Percentiles rank a stretch among this genome's conserved stretches.
These are phyloP conservation scores for Cyclanthera cordifolia DNA, from an alignment of 306 rosid species.

Conservation along the genomic window DNA sequence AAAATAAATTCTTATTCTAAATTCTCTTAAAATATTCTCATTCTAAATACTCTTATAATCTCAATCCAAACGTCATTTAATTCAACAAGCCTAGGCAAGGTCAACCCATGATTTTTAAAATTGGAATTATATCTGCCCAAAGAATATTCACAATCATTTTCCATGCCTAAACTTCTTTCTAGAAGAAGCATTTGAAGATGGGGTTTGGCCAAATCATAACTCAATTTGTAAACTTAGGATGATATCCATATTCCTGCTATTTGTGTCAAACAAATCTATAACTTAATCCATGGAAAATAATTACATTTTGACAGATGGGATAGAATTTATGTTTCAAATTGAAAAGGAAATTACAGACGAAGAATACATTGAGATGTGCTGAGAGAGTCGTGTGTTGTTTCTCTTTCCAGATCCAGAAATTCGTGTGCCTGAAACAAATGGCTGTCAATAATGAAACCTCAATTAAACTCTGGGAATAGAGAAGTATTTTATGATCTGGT, in stretches of 20 bases:
- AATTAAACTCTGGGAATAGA: background rate
- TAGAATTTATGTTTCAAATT: background rate
- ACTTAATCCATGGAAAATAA: background rate
- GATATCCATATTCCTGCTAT: background rate
- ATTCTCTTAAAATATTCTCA: no score
- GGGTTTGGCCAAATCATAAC: constrained; percentile 3
- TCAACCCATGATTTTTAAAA: no score
- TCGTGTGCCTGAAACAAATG: background rate
- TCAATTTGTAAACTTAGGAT: background rate
- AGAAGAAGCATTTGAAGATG: background rate
- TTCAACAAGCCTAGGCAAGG: no score
- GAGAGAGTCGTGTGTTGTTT: background rate
- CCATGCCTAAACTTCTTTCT: background rate
- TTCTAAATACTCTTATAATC: no score
- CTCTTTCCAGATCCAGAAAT: background rate
- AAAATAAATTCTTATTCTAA: no score
- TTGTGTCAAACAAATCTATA: background rate
- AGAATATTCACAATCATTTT: background rate
- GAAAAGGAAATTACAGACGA: background rate
- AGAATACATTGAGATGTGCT: background rate
- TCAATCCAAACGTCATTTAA: no score
- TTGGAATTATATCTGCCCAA: background rate
- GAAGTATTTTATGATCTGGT: background rate
- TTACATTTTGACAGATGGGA: background rate
- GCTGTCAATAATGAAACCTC: background rate